A percentile compares a stretch with the other conserved stretches of the same genome.
These are phyloP conservation scores for Aegilops umbellulata DNA, from an alignment of 176 grass and related monocot genomes.

Conservation along the genomic window DNA sequence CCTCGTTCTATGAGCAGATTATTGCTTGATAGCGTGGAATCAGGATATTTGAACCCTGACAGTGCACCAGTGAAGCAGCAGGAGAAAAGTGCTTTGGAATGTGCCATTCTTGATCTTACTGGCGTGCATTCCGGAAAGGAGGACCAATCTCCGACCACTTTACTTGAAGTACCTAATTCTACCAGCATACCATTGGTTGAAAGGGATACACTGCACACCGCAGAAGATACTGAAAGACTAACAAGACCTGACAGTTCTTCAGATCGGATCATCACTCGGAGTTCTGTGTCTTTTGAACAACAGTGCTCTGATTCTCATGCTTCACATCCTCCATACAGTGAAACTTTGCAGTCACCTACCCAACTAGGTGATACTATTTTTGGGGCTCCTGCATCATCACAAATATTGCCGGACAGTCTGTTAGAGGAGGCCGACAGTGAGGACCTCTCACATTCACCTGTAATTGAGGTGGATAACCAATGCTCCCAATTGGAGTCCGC, in stretches of 20 bases:
- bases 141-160: conserved; percentile 17
- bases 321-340: background rate
- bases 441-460: conserved; percentile 1
- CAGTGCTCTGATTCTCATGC: conserved; percentile 23
- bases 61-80: conserved; percentile 14
- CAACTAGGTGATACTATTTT: conserved; percentile 27
- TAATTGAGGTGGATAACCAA: conserved; percentile 19
- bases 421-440: conserved; percentile 12
- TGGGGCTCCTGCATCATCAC: conserved; percentile 12
- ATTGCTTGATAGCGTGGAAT: conserved; percentile 22
- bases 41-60: conserved; percentile 11
- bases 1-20: conserved; percentile 1
- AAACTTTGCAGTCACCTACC: conserved; percentile 35
- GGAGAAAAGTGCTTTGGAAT: conserved; percentile 16
- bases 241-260: background rate
- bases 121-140: conserved; percentile 17
- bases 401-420: background rate
- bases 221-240: conserved; percentile 17
- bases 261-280: background rate
- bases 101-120: background rate
- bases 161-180: conserved; percentile 21
- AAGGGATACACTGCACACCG: conserved; percentile 5
- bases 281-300: conserved; percentile 7
- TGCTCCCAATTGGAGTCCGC: conserved; percentile 13
- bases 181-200: background rate